Percentiles rank a stretch among this genome's conserved stretches.
Evolutionary conservation across 2,329 filamentous ascomycete genomes (phyloP).

Genomic region (Penicillium sp.): DNA sequence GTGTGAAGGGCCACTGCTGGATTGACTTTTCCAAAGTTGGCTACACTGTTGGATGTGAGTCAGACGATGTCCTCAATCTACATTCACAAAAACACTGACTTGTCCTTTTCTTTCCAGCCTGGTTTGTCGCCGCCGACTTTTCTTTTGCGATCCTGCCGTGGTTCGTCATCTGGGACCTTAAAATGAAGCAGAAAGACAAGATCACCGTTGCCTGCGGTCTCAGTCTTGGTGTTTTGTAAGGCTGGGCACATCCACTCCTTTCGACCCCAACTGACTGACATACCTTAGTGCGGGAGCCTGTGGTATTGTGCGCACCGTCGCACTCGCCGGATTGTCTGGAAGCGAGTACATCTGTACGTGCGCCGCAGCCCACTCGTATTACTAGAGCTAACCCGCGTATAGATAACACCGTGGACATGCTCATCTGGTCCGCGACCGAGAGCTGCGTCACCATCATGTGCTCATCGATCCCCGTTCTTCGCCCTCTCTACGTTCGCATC

Average conservation of each 20-base stretch:
- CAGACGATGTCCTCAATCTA: not conserved
- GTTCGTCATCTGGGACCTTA: conserved; percentile 46
- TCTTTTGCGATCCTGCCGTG: conserved; percentile 40
- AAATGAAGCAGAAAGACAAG: conserved; percentile 49
- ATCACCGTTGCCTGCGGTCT: conserved; percentile 45
- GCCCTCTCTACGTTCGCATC: conserved; percentile 19
- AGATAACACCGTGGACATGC: conserved; percentile 20
- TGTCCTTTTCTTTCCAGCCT: conserved; percentile 6
- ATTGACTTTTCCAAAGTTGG: conserved; percentile 24
- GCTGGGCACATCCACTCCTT: not conserved
- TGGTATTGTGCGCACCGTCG: conserved; percentile 25
- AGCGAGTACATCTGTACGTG: conserved; percentile 20
- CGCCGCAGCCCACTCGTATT: not conserved
- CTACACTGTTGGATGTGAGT: conserved; percentile 25
- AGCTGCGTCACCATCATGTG: conserved; percentile 24
- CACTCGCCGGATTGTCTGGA: conserved; percentile 17
- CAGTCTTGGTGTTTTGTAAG: conserved; percentile 46
- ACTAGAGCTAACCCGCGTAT: conserved; percentile 1
- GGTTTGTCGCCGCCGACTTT: conserved; percentile 25
- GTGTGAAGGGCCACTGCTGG: conserved; percentile 18
- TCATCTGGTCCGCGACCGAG: conserved; percentile 26
- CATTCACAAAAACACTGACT: not conserved
- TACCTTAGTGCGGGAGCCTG: conserved; percentile 21
- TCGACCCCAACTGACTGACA: not conserved
- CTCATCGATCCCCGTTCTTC: conserved; percentile 22